Evolutionary conservation across 371 early-diverging fungal species (phyloP), one percentile per base, ranked within the genome.

Genomic region (Mucor saturninus): DNA sequence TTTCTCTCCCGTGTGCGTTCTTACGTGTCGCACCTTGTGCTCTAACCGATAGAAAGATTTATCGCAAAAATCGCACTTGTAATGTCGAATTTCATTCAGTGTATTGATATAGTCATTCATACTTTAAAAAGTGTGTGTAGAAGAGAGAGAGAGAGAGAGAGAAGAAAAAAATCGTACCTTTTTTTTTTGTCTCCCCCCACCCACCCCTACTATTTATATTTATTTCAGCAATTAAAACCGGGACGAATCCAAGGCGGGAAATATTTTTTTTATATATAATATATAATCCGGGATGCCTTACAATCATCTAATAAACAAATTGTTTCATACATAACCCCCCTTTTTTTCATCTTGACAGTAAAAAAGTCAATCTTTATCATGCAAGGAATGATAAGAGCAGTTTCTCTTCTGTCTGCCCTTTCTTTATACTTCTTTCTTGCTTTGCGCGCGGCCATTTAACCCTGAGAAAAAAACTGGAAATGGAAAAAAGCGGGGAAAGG

Each of bases 1-100:
- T 53, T 88, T 91, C 67, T 95, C 95, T 26, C 94, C 94, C 5
- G 95, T 95, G 68, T 95, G 95, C 2, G 93, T 93, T 61, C 93
- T 85, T 51, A 91, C 88, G 76, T 95, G 95, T 42, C 95, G 85
- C 21, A 87, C 88, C 72, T 88, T 86, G 64, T 91, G 91, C 66
- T 91, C 91, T 30, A 89, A 80, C n/a, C 91, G 89, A 59, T 75
- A 88, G 65, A 91, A 91, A 29, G 90, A 85, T 75, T 89, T 91
- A 14, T 84, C 83, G 67, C 91, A 90, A 64, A 84, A 79, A n/a
- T 89, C 88, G 60, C 91, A 90, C 63, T 86, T 79, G 73, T 89
- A 87, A 5, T 88, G 89, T 21, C 91, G 51, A 2, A 15, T 37
- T 50, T 59, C 50, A 39, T 59, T 46, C 11, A 30, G 30, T 29